Percentiles rank a stretch among this genome's conserved stretches.
Conservation (phyloP, 345 rosid genomes). For the Firmiana major region DNA sequence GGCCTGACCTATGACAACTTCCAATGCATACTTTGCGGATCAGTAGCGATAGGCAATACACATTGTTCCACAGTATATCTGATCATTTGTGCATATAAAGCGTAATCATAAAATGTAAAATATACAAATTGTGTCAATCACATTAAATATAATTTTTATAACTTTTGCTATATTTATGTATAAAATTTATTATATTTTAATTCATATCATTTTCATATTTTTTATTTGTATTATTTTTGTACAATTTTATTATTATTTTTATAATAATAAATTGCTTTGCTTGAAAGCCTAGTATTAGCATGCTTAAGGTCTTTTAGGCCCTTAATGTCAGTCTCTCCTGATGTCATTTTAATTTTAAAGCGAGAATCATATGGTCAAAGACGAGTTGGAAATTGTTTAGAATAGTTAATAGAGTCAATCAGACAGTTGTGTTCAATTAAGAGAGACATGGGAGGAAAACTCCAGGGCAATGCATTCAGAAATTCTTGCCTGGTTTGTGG, state of each 20-base stretch:
- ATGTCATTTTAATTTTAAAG: constrained; percentile 54
- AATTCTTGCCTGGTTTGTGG: constrained; percentile 70
- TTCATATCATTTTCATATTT: too few species aligned
- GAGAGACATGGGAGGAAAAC: constrained; percentile 49
- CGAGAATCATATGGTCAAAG: constrained; percentile 53
- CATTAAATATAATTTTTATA: too few species aligned
- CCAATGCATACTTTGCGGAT: constrained; percentile 47
- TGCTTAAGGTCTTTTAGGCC: constrained; percentile 43
- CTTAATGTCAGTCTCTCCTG: constrained; percentile 57
- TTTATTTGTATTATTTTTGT: too few species aligned
- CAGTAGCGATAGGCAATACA: background rate
- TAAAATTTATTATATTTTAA: too few species aligned
- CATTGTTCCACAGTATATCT: constrained; percentile 34
- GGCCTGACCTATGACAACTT: constrained; percentile 66
- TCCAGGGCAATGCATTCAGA: constrained; percentile 44
- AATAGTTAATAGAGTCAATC: constrained; percentile 39
- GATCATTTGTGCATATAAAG: too few species aligned
- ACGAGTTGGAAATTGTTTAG: constrained; percentile 59
- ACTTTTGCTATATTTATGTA: too few species aligned
- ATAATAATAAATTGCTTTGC: constrained; percentile 41
- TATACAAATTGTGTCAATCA: too few species aligned
- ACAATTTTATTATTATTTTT: too few species aligned
- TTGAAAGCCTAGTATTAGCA: constrained; percentile 71
- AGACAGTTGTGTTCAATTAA: constrained; percentile 44
- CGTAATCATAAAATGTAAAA: too few species aligned